Evolutionary conservation across 306 rosid genomes (phyloP).

Genomic region (Clitoria ternatea): DNA sequence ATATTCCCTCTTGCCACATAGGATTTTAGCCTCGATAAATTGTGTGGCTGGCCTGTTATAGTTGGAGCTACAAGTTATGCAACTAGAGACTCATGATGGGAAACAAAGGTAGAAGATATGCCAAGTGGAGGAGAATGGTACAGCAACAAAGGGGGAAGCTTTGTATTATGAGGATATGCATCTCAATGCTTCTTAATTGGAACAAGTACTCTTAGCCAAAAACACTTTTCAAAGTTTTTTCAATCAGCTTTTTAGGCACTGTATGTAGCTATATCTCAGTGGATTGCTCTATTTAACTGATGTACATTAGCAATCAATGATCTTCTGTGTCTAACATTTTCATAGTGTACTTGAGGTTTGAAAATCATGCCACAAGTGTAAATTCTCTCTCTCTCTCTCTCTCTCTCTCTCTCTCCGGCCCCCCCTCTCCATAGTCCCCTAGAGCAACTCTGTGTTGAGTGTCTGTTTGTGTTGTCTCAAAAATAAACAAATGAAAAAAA

Average conservation of each 20-base stretch:
- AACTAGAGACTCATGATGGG: conserved; percentile 18
- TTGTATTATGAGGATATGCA: conserved; percentile 73
- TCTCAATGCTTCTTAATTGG: conserved; percentile 77
- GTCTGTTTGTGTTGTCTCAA: conserved; percentile 24
- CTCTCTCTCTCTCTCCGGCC: neutral
- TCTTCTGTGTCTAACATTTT: conserved; percentile 4
- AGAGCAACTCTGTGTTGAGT: neutral
- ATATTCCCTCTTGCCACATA: neutral
- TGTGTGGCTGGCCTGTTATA: conserved; percentile 8
- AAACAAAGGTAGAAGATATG: conserved; percentile 45
- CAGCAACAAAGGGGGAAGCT: conserved; percentile 77
- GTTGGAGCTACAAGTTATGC: conserved; percentile 16
- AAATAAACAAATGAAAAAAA: conserved; percentile 13
- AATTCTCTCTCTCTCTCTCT: neutral
- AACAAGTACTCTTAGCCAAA: conserved; percentile 49
- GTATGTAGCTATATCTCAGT: neutral
- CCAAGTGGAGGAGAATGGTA: conserved; percentile 65
- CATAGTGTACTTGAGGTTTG: conserved; percentile 6
- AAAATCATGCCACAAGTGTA: neutral
- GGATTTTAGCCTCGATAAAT: conserved; percentile 32
- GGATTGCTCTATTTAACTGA: neutral
- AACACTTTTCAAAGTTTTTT: conserved; percentile 1
- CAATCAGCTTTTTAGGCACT: conserved; percentile 13
- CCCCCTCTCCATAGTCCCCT: neutral
- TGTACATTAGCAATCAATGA: neutral